These are phyloP conservation scores for Pittosporum tobira DNA, from an alignment of 129 eudicot species.

Conservation along the genomic window DNA sequence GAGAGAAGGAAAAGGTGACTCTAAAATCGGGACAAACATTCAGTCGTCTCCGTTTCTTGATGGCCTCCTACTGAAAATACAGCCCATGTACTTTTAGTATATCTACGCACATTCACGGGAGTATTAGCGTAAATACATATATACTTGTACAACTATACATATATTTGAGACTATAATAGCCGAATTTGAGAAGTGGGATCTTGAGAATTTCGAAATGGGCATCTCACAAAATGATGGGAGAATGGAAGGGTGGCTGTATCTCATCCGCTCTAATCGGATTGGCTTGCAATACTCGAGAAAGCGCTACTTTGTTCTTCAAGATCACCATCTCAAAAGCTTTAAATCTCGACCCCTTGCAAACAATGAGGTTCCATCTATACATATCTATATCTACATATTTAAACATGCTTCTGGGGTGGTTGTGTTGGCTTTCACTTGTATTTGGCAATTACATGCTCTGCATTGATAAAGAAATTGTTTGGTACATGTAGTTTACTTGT, in stretches of 20 bases:
- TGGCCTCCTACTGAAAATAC: neutral
- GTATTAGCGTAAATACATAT: too few species aligned
- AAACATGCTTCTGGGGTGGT: neutral
- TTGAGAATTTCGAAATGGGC: slow-evolving; percentile 26
- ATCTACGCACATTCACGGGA: too few species aligned
- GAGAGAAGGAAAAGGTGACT: neutral
- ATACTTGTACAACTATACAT: too few species aligned
- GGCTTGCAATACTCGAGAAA: slow-evolving; percentile 54
- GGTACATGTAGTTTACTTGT: too few species aligned
- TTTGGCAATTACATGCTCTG: too few species aligned
- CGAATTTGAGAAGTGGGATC: slow-evolving; percentile 5
- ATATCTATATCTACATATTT: neutral
- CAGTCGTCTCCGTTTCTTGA: slow-evolving; percentile 1
- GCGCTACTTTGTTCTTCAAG: slow-evolving; percentile 56
- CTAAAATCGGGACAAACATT: neutral
- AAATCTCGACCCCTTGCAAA: slow-evolving; percentile 37
- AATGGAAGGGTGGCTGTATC: slow-evolving; percentile 73
- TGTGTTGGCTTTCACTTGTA: neutral
- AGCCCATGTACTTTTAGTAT: too few species aligned
- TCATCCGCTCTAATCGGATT: slow-evolving; percentile 46
- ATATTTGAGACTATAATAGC: neutral
- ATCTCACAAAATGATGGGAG: slow-evolving; percentile 32
- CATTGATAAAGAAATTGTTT: too few species aligned
- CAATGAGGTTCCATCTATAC: slow-evolving; percentile 26
- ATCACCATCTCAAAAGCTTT: slow-evolving; percentile 44